Base-by-base conservation (phyloP, 179 eudicot species). In the Drosera spatulata region DNA sequence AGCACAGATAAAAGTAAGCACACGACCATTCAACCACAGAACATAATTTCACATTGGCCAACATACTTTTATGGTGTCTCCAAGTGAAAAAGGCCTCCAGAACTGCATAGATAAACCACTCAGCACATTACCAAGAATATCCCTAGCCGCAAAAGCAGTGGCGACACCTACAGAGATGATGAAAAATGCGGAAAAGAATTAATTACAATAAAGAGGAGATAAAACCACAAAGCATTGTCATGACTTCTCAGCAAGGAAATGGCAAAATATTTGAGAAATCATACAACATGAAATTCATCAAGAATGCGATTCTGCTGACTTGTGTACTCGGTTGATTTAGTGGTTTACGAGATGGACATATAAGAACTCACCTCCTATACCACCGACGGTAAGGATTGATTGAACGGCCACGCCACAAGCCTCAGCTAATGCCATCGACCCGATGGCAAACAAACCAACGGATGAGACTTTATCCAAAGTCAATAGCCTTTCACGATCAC, bases 341-440 rank as follows among this genome's bases (percentile, higher is more conserved):
- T 22, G 33, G 33, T 22, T 22, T 22, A 53, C n/a, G 40, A 2
- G 12, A n/a, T 22, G 60, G 42, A 60, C 44, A 62, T 41, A 0
- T 49, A 69, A 22, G 59, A 62, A 62, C 84, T 78, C 72, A 89
- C 97, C 97, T 73, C 99, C 99, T 64, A 93, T 81, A 51, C 99
- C 99, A 59, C 99, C 99, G 66, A 93, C 93, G 11, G 99, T 93
- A 48, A 86, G 65, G 58, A 93, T 75, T 71, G 99, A 89, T 73
- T 93, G 99, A 69, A 93, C 85, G 56, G 99, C 90, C 76, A 93
- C 95, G 39, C 99, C 99, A 82, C 82, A 82, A 48, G 97, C 88
- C 73, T 93, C 99, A 42, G 97, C 97, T 56, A 86, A 56, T 65
- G 94, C 86, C 89, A 93, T 82, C 55, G 77, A 69, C 22, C 95